Base-by-base conservation (phyloP, 2,329 filamentous ascomycete species). In the Conoideocrella luteorostrata region DNA sequence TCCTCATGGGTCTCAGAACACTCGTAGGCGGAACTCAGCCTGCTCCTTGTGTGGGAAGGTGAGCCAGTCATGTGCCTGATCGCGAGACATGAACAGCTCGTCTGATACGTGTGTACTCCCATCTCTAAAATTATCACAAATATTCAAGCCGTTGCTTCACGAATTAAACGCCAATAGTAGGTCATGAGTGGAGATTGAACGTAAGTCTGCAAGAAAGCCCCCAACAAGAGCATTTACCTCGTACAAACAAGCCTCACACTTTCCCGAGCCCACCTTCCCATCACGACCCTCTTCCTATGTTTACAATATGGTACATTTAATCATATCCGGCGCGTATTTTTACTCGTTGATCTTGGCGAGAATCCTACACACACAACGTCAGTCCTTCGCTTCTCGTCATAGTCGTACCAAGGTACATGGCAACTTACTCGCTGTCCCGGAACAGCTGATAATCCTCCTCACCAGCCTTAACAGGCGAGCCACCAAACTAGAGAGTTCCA, bases 331-430 rank as follows among this genome's bases (percentile, higher is more conserved):
- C 28, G 52, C 43, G 48, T 54, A 55, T 51, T 55, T 54, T 60
- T 76, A 95, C 78, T 97, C 91, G 72, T 88, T 95, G 80, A 98
- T 95, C 85, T 97, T 98, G 68, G 93, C 93, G 49, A 98, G 82
- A 57, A 98, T 88, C 68, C 91, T 96, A 18, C 10, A n/a, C 10
- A 10, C 10, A 12, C 23, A 22, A 22, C 13, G 11, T 12, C 34
- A 44, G 32, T 39, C 23, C 12, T 26, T 28, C 34, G 11, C 15
- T n/a, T n/a, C n/a, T n/a, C n/a, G n/a, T n/a, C n/a, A n/a, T n/a
- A n/a, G n/a, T n/a, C n/a, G n/a, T n/a, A n/a, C n/a, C n/a, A n/a
- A n/a, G n/a, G n/a, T n/a, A n/a, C n/a, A n/a, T n/a, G n/a, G n/a
- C n/a, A n/a, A 85, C 90, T 72, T 83, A 97, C 91, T 98, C 93